Evolutionary conservation across 2,329 filamentous ascomycete species (phyloP), one percentile per base, ranked within the genome.

Genomic region (Cordyceps cicadae): DNA sequence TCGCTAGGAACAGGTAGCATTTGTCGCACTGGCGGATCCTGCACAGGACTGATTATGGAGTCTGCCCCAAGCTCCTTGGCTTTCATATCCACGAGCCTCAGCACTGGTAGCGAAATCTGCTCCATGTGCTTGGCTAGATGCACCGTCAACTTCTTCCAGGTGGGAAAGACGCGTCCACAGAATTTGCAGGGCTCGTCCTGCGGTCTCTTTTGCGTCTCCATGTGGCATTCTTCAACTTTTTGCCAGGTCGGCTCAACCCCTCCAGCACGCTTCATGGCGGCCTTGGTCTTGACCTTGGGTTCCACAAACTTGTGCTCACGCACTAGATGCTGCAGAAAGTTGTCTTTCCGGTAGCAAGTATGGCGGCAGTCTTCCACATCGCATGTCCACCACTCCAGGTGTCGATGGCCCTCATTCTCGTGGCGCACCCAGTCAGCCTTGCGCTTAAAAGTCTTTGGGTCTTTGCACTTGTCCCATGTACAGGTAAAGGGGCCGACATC

Each of bases 391-490:
- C 90, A 94, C 69, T 96, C 92, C 3, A 96, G 77, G 64, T 95
- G 90, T 26, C 92, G 84, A 70, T 97, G 92, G 29, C 89, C 86
- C 73, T 97, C 92, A 66, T 93, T 96, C 71, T 96, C 92, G 68
- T 97, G 92, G 34, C 92, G 84, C 24, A 96, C 91, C 92, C 92
- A 97, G 70, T 97, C 92, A 15, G 92, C 92, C 74, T 96, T 97
- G 53, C 92, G 85, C 75, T 96, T 96, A 79, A 96, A 97, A 41
- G 90, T 92, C 73, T 95, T 96, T 19, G 89, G 86, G 53, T 96
- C 91, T 9, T 83, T 82, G 70, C 92, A 96, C 55, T 85, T 81
- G 2, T 88, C 85, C 77, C 93, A 96, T 0, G 92, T 96, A 74
- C 92, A 97, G 3, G 90, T 95, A 67, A 96, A 96, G 0, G 92